A percentile compares a stretch with the other conserved stretches of the same genome.
phyloP scores from a whole-genome alignment of 257 asterid genomes.

The Lithospermum erythrorhizon region DNA sequence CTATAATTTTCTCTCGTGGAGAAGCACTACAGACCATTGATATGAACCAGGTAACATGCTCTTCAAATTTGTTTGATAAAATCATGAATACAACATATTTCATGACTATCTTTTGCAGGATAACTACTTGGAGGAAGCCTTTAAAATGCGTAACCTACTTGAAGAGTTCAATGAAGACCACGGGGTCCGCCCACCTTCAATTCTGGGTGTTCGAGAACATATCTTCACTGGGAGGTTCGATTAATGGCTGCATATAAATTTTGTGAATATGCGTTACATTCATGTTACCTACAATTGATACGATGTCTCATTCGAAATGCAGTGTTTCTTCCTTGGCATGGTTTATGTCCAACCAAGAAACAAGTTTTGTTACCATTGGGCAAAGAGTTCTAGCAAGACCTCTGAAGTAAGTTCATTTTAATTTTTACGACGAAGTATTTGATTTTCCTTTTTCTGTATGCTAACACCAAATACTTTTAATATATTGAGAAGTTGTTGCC shows the following conservation, averaged over 20 bases:
- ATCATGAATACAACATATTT: conserved; percentile 9
- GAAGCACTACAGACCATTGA: conserved; percentile 99
- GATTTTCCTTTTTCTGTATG: background rate
- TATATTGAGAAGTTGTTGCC: background rate
- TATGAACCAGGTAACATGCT: conserved; percentile 80
- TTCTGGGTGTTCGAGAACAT: conserved; percentile 94
- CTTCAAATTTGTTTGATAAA: conserved; percentile 9
- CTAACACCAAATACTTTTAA: background rate
- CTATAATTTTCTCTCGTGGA: conserved; percentile 83
- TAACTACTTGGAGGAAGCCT: conserved; percentile 94
- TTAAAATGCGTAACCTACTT: conserved; percentile 93
- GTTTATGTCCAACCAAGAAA: conserved; percentile 98
- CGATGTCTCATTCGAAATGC: conserved; percentile 25
- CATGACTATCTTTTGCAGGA: conserved; percentile 39
- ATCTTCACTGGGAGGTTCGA: conserved; percentile 88
- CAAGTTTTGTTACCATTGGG: conserved; percentile 97
- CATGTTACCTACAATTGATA: conserved; percentile 14
- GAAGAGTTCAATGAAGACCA: conserved; percentile 95
- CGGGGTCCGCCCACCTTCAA: conserved; percentile 92
- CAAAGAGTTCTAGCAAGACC: conserved; percentile 99
- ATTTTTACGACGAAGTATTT: background rate
- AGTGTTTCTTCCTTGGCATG: conserved; percentile 99
- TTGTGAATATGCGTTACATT: conserved; percentile 8
- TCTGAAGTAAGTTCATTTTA: conserved; percentile 54
- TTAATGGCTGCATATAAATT: conserved; percentile 8